These are phyloP conservation scores for Lyophyllum decastes DNA, from an alignment of 768 basidiomycete genomes.

Conservation along the genomic window DNA sequence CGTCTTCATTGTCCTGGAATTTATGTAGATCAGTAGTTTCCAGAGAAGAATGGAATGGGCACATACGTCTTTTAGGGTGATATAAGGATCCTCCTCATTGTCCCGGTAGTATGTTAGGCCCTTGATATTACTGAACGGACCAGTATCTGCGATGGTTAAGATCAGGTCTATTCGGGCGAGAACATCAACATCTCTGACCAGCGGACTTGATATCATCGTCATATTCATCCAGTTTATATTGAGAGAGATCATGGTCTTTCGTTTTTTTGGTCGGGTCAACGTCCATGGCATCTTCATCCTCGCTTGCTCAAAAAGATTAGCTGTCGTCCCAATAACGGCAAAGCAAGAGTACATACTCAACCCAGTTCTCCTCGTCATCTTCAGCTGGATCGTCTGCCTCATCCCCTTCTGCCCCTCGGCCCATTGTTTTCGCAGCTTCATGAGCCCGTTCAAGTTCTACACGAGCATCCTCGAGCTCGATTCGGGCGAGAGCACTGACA, in stretches of 20 bases:
- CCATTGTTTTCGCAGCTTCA: slow-evolving; percentile 73
- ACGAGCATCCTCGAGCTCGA: slow-evolving; percentile 89
- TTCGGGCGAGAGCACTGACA: slow-evolving; percentile 82
- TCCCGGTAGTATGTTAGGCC: slow-evolving; percentile 90
- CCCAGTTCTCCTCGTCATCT: slow-evolving; percentile 67
- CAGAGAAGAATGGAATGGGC: not conserved
- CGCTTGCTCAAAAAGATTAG: slow-evolving; percentile 25
- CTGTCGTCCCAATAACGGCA: slow-evolving; percentile 4
- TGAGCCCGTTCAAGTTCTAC: slow-evolving; percentile 83
- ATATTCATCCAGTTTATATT: slow-evolving; percentile 92
- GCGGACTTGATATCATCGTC: slow-evolving; percentile 67
- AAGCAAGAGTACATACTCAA: slow-evolving; percentile 69
- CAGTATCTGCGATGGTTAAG: slow-evolving; percentile 43
- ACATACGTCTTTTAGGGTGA: slow-evolving; percentile 90
- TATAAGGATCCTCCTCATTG: slow-evolving; percentile 94
- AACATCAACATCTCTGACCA: slow-evolving; percentile 26
- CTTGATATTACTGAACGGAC: slow-evolving; percentile 95
- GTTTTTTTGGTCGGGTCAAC: slow-evolving; percentile 44
- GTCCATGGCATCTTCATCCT: slow-evolving; percentile 61
- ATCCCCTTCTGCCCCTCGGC: slow-evolving; percentile 61
- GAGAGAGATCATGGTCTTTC: slow-evolving; percentile 67
- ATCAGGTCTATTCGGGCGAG: slow-evolving; percentile 5
- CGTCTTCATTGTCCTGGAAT: slow-evolving; percentile 67
- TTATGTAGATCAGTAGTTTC: slow-evolving; percentile 6
- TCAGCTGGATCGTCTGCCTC: slow-evolving; percentile 63